Base-by-base conservation (phyloP, 306 rosid genomes). In the Lotus japonicus region DNA sequence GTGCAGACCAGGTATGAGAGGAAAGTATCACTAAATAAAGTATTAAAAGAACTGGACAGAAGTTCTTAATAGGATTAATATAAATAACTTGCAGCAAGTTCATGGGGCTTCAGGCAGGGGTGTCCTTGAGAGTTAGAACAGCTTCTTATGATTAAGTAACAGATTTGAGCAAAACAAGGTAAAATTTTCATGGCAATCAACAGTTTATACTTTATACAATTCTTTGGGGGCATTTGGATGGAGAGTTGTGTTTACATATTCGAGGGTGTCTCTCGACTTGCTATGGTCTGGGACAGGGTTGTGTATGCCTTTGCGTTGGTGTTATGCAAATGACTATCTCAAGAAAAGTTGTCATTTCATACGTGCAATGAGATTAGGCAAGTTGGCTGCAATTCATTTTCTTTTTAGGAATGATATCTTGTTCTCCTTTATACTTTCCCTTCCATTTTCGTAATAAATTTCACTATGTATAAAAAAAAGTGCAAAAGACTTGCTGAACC, bases 401-500 rank as follows among this genome's bases (percentile, higher is more conserved):
- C 62, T 16, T 9, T 26, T 45, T 15, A 11, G 63, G 19, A 64
- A 21, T 46, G 48, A 69, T 63, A 38, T 12, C 6, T 64, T 71
- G 26, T 63, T 64, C 23, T 53, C 71, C 8, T 55, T 48, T 38
- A 66, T 55, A 28, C 53, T 46, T 38, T 39, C 35, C 35, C 17
- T 56, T 14, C 23, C 38, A 5, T 45, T 76, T 43, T 23, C 44
- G 45, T 46, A 63, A 77, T 46, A 56, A 33, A 70, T 38, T 44
- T 45, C 55, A 77, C 42, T 17, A 17, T 26, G 41, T 11, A n/a
- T 28, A 5, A 15, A 38, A 28, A 28, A 50, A 26, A 11, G 15
- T 1, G 67, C 50, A 65, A 58, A 21, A 65, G 39, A 59, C n/a
- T 42, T 68, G 66, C 48, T 5, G 48, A 73, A 88, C 99, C 97